Evolutionary conservation across 805 yeast genomes (phyloP), one percentile per base, ranked within the genome.

Genomic region (baker's yeast (Saccharomyces cerevisiae)): DNA sequence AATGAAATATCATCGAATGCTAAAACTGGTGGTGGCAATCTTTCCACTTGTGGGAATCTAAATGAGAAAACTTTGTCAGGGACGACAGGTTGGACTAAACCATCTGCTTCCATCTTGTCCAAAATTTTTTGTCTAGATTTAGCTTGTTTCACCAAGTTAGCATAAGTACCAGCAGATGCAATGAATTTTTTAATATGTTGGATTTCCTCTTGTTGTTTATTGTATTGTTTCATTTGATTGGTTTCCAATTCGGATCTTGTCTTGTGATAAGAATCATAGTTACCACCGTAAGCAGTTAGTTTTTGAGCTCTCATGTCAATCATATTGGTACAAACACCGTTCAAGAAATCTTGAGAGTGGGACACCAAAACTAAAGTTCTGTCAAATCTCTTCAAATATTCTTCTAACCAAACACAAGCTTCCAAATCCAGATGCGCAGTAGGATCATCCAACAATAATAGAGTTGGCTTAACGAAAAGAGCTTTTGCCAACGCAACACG

Each of bases 31-130:
- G 99, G 99, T 59, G 99, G 99, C 65, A 94, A 81, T 79, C 94
- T 90, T 73, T 92, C 98, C 58, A 91, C 96, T 43, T 85, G 90
- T 52, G 97, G 89, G 82, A 94, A 94, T 67, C 87, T 81, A 83
- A 94, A 94, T 1, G 94, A 82, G 73, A 94, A 94, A 28, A 91
- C 96, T 76, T 83, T 89, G 74, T 94, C 99, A 51, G 87, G 86
- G 55, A 82, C 90, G 64, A 94, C 99, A 53, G 96, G 85, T 76
- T 88, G 88, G 68, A 94, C 87, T 67, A 87, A 80, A 70, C 99
- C 99, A 72, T 94, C 99, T 64, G 99, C 98, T 78, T 94, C 99
- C 99, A 94, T 94, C 85, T 94, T 94, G 77, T 94, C 99, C 73
- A 94, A 80, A 71, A 94, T 94, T 85, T 94, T 94, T 81, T 94